Evolutionary conservation across 73 alveolate genomes (phyloP).

Genomic region (Diophrys appendiculata): DNA sequence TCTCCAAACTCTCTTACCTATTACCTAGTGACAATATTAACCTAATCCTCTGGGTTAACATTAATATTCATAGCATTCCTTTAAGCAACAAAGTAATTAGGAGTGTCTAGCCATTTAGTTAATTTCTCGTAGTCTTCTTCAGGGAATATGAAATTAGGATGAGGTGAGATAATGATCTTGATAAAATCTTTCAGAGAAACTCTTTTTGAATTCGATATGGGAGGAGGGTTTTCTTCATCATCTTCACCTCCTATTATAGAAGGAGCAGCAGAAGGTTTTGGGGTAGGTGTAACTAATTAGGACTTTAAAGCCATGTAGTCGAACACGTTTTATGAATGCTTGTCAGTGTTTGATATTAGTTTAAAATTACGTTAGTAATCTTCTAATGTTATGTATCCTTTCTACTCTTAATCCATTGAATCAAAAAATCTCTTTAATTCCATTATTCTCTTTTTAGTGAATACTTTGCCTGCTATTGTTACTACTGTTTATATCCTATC

Average conservation of each 20-base stretch:
- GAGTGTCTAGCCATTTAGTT: background rate
- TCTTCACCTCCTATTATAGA: too few relatives aligned
- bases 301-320: slow-evolving; percentile 4
- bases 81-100: background rate
- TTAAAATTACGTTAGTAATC: slow-evolving; percentile 32
- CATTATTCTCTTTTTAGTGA: slow-evolving; percentile 18
- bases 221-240: too few relatives aligned
- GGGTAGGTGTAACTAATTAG: background rate
- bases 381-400: slow-evolving; percentile 34
- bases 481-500: background rate
- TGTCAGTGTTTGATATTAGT: slow-evolving; percentile 24
- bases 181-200: background rate
- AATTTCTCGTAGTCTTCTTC: background rate
- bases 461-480: slow-evolving; percentile 12
- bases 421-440: slow-evolving; percentile 32
- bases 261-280: background rate
- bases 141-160: background rate
- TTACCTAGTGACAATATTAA: background rate
- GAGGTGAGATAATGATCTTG: too few relatives aligned
- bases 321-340: slow-evolving; percentile 39
- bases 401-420: slow-evolving; percentile 27
- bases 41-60: background rate
- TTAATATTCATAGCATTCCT: background rate
- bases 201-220: background rate
- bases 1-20: background rate